Evolutionary conservation across 2,329 filamentous ascomycete genomes (phyloP), one percentile per base, ranked within the genome.

Genomic region (Aspergillus phoenicis): DNA sequence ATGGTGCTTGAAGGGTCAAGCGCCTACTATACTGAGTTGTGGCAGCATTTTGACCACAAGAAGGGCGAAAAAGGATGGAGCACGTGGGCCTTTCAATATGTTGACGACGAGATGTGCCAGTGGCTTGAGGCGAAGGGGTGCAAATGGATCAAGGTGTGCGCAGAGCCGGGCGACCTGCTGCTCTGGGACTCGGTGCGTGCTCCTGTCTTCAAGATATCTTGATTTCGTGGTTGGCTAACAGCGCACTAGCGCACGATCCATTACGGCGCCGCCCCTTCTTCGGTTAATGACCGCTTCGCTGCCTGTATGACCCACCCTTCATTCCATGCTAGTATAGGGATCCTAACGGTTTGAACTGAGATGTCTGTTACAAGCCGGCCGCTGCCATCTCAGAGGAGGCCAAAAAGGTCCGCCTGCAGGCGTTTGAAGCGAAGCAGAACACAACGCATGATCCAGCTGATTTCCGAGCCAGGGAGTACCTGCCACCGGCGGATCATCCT

Each of bases 161-260:
- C 15, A 13, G 11, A 52, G 28, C 49, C 49, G 0, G 49, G 49
- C 10, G 28, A 52, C 38, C 8, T 52, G 22, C 26, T 52, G 2
- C 49, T 52, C n/a, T 52, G 49, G 49, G 49, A 52, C 17, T 52
- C 49, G 30, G 49, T 52, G 22, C 17, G 45, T 49, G n/a, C 28
- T 13, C n/a, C n/a, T 8, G 8, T 4, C 13, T 10, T 8, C 7
- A 20, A 22, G 0, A 2, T 20, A 36, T 13, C 1, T 13, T 22
- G 8, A 36, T 7, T 51, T 15, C 11, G 4, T 10, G 4, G 15
- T 28, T 10, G 13, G 10, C 20, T 45, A 28, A 51, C 8, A 4
- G 5, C 3, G 6, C 28, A 24, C 26, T 30, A 52, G 49, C 26
- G 49, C 26, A 52, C 49, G 4, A 33, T 52, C 11, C 49, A 52